A percentile compares a stretch with the other conserved stretches of the same genome.
phyloP scores from a whole-genome alignment of 1,284 basidiomycete species.

The Puccinia horiana region DNA sequence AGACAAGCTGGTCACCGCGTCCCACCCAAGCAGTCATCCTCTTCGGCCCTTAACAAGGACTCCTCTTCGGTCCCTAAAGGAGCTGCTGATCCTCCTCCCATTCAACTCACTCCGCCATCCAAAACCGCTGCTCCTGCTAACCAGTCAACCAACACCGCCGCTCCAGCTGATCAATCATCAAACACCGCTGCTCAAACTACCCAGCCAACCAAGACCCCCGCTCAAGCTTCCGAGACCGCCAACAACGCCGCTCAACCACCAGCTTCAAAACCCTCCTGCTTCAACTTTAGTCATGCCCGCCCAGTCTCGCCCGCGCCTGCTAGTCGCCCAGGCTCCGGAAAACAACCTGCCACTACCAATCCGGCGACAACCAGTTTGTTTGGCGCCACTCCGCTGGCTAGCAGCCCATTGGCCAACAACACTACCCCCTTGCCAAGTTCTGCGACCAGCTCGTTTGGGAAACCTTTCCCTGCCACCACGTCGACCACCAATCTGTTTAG shows the following conservation, averaged over 20 bases:
- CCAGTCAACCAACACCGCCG: not conserved
- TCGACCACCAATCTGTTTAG: not conserved
- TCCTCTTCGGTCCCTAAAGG: not conserved
- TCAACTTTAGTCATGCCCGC: not conserved
- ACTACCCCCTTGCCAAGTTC: not conserved
- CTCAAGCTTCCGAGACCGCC: too few relatives aligned
- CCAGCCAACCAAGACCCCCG: too few relatives aligned
- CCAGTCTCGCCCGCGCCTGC: not conserved
- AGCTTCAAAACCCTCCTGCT: too few relatives aligned
- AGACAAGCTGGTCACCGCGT: not conserved
- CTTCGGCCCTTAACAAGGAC: not conserved
- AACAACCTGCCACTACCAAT: not conserved
- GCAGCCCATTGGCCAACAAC: not conserved
- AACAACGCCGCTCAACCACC: too few relatives aligned
- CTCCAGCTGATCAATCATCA: not conserved
- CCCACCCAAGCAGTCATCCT: not conserved
- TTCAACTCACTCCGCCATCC: not conserved
- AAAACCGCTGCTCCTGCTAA: not conserved
- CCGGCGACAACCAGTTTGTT: not conserved
- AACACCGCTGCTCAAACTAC: not conserved
- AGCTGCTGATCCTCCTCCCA: not conserved
- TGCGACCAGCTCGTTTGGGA: not conserved
- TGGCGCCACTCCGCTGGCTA: not conserved
- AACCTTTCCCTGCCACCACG: not conserved
- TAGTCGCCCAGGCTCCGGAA: not conserved